Evolutionary conservation across 2,329 filamentous ascomycete genomes (phyloP), one percentile per base, ranked within the genome.

Genomic region (Thelonectria discophora): DNA sequence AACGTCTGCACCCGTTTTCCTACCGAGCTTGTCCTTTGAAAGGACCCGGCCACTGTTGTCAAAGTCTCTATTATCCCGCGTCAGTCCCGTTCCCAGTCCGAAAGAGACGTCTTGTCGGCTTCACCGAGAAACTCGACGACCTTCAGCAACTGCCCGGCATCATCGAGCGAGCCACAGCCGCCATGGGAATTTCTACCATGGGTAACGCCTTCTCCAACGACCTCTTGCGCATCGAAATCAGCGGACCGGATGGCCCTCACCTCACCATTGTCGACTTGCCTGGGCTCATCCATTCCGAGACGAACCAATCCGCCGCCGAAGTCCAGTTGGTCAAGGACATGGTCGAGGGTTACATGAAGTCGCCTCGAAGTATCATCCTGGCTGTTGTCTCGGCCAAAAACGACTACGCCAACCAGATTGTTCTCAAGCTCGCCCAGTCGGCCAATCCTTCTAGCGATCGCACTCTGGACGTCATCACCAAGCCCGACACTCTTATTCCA

Each of bases 191-290:
- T 8, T 71, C 69, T 1, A 70, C 71, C 0, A 61, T 61, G 7
- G 68, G 60, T 1, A 77, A 75, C 15, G 75, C 73, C 0, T 85
- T 86, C 62, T 78, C 76, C 2, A 77, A 76, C 15, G 81, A 86
- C 60, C 70, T 82, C 1, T 78, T 86, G 3, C 78, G 78, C 0
- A 76, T 87, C 21, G 82, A 85, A 65, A 76, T 86, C 12, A 76
- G 72, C 2, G 82, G 83, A 0, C 82, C 84, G 0, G 72, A 78
- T 5, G 77, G 77, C n/a, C 81, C 81, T 6, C 82, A 86, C 30
- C 75, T 89, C 8, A 89, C 86, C 0, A 80, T 88, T 40, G 84
- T 89, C 2, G 86, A 89, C 67, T 76, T 88, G 2, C 86, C 86
- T 0, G 86, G 86, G 0, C 73, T 88, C 9, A 84, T 88, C 45